Percentiles rank a stretch among this genome's conserved stretches.
Evolutionary conservation across 2,329 filamentous ascomycete genomes (phyloP).

Genomic region (Rugonectria rugulosa): DNA sequence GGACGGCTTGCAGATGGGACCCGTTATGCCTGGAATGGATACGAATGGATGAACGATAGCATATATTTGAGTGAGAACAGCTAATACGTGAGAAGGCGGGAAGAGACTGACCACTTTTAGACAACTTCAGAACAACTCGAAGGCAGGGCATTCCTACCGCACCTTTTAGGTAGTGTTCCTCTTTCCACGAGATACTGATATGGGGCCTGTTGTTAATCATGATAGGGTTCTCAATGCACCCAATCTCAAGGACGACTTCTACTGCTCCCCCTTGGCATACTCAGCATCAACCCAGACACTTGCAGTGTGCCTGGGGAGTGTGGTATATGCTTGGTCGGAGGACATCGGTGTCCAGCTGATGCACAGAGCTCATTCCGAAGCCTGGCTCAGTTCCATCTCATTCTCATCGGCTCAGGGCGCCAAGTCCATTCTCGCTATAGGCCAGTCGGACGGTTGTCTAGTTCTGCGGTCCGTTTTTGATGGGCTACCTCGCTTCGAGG

Average conservation of each 20-base stretch:
- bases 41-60: conserved; percentile 33
- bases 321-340: conserved; percentile 92
- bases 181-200: not conserved
- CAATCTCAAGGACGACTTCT: conserved; percentile 91
- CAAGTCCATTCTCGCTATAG: conserved; percentile 84
- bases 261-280: conserved; percentile 91
- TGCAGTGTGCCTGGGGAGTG: conserved; percentile 81
- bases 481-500: conserved; percentile 74
- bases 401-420: conserved; percentile 84
- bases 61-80: conserved; percentile 16
- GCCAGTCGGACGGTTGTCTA: conserved; percentile 78
- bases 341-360: conserved; percentile 65
- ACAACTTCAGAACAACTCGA: conserved; percentile 23
- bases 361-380: conserved; percentile 39
- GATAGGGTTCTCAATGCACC: conserved; percentile 84
- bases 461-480: conserved; percentile 81
- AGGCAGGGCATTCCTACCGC: conserved; percentile 67
- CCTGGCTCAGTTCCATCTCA: conserved; percentile 82
- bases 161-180: conserved; percentile 73
- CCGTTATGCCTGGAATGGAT: conserved; percentile 38
- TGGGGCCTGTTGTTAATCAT: conserved; percentile 41
- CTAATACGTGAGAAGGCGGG: not conserved
- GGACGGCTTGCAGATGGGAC: conserved; percentile 6
- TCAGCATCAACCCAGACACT: conserved; percentile 77
- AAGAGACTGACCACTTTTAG: conserved; percentile 21